A percentile compares a stretch with the other conserved stretches of the same genome.
Conservation (phyloP, 108 stramenopile species). For the Skeletonema grethae region DNA sequence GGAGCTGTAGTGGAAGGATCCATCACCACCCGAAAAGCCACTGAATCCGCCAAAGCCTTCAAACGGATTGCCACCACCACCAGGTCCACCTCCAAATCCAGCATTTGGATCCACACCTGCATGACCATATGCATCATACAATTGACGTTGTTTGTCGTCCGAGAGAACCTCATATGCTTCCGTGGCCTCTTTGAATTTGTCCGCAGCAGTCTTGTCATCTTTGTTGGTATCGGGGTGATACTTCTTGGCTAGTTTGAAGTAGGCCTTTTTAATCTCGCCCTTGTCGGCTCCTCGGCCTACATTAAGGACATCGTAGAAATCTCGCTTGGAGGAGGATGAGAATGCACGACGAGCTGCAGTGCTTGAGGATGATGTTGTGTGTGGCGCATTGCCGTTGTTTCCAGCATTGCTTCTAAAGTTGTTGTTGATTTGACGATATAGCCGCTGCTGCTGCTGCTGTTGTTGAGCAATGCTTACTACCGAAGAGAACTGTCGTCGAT, state of each 20-base stretch:
- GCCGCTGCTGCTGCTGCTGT: neutral
- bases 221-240: slow-evolving; percentile 88
- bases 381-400: neutral
- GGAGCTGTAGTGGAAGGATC: slow-evolving; percentile 72
- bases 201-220: slow-evolving; percentile 67
- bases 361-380: neutral
- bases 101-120: slow-evolving; percentile 89
- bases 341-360: slow-evolving; percentile 18
- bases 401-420: neutral
- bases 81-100: slow-evolving; percentile 54
- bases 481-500: neutral
- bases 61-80: slow-evolving; percentile 64
- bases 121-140: slow-evolving; percentile 85
- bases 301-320: slow-evolving; percentile 95
- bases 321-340: slow-evolving; percentile 79
- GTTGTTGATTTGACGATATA: neutral
- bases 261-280: slow-evolving; percentile 89
- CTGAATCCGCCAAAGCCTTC: slow-evolving; percentile 59
- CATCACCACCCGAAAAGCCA: slow-evolving; percentile 73
- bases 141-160: slow-evolving; percentile 64
- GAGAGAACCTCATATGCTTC: slow-evolving; percentile 86
- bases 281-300: slow-evolving; percentile 80
- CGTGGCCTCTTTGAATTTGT: slow-evolving; percentile 78
- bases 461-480: neutral
- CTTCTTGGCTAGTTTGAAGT: slow-evolving; percentile 88